Percentiles rank a stretch among this genome's conserved stretches.
Conservation (phyloP, 352 stramenopile genomes). For the Globisporangium alternatum region DNA sequence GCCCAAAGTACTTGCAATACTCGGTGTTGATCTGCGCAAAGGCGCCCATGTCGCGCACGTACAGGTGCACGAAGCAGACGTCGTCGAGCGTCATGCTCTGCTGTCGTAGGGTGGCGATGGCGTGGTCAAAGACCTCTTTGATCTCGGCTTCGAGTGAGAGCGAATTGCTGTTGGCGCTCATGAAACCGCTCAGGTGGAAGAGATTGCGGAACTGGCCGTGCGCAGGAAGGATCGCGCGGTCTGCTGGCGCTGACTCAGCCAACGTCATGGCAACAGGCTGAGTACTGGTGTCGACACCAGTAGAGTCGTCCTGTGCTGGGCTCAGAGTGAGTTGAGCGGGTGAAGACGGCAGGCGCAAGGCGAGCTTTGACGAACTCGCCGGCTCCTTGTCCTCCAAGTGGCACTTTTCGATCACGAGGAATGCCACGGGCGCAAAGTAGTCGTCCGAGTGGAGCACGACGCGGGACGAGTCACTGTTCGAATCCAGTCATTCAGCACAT, state of each 20-base stretch:
- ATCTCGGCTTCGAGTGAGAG: conserved; percentile 67
- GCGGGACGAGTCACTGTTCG: conserved; percentile 82
- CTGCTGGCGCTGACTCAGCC: conserved; percentile 15
- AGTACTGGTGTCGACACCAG: background rate
- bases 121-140: conserved; percentile 44
- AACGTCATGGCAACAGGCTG: background rate
- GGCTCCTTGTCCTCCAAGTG: conserved; percentile 88
- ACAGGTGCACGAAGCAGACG: conserved; percentile 96
- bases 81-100: conserved; percentile 78
- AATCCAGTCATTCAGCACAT: background rate
- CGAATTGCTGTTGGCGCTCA: conserved; percentile 31
- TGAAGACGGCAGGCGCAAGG: conserved; percentile 28
- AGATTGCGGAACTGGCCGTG: conserved; percentile 60
- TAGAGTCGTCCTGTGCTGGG: background rate
- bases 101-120: conserved; percentile 25
- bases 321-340: background rate
- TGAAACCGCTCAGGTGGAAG: conserved; percentile 60
- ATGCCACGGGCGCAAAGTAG: conserved; percentile 90
- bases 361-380: conserved; percentile 30
- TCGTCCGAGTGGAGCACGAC: conserved; percentile 92
- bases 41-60: conserved; percentile 92
- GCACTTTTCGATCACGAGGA: conserved; percentile 90
- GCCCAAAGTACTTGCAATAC: conserved; percentile 92
- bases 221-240: conserved; percentile 23
- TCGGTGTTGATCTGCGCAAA: conserved; percentile 93